Conservation (phyloP, 2,329 filamentous ascomycete genomes). For the Aspergillus sp. region DNA sequence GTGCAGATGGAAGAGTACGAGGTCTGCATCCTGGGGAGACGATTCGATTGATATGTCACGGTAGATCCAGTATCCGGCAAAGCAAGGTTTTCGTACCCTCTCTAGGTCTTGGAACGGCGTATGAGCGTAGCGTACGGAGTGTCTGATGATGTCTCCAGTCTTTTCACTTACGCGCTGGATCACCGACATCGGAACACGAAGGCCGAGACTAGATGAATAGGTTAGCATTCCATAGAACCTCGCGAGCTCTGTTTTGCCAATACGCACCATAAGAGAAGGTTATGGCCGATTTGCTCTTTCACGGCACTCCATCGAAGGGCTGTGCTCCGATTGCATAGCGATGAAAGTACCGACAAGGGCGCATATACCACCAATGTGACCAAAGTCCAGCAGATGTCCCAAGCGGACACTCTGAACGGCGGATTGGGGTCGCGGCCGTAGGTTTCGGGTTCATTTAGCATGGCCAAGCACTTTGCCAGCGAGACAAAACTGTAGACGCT, state of each 20-base stretch:
- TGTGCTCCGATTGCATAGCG: neutral
- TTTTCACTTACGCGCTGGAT: constrained; percentile 4
- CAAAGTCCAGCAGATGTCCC: constrained; percentile 8
- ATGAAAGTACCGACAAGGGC: constrained; percentile 4
- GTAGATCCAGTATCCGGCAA: constrained; percentile 10
- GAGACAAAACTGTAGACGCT: neutral
- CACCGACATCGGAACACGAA: constrained; percentile 5
- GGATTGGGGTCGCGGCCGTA: neutral
- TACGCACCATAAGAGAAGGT: constrained; percentile 7
- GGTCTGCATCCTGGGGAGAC: constrained; percentile 8
- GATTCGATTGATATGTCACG: constrained; percentile 2
- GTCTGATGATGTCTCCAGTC: neutral
- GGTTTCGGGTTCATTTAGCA: neutral
- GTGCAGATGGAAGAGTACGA: constrained; percentile 21
- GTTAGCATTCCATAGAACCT: neutral
- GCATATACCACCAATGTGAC: constrained; percentile 7
- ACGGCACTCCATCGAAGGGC: neutral
- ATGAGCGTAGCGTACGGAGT: constrained; percentile 5
- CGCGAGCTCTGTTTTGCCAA: neutral
- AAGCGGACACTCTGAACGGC: neutral
- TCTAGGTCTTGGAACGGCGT: constrained; percentile 1
- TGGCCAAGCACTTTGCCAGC: too few relatives aligned
- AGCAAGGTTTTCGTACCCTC: constrained; percentile 1
- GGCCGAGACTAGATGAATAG: constrained; percentile 1
- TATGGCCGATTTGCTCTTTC: constrained; percentile 2